These are phyloP conservation scores for Erigeron canadensis DNA, from an alignment of 129 eudicot genomes.

Conservation along the genomic window DNA sequence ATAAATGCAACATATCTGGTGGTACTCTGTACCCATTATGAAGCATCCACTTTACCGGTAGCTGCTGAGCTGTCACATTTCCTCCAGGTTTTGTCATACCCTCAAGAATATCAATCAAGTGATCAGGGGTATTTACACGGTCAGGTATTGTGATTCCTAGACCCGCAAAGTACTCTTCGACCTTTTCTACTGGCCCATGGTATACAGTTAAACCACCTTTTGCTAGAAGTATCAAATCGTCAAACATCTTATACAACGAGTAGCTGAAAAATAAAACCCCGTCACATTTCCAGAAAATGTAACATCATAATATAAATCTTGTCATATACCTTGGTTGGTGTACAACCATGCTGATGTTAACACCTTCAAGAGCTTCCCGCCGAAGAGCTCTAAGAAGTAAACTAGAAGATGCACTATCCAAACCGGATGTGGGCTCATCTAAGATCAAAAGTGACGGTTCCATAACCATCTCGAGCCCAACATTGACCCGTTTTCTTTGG, in stretches of 20 bases:
- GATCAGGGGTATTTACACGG: conserved; percentile 92
- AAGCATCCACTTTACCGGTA: conserved; percentile 96
- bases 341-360: conserved; percentile 46
- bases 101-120: conserved; percentile 82
- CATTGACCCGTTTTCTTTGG: conserved; percentile 42
- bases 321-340: conserved; percentile 38
- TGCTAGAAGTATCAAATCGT: conserved; percentile 92
- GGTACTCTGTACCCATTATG: conserved; percentile 90
- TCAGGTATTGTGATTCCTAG: conserved; percentile 83
- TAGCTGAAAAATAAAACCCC: conserved; percentile 50
- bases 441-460: conserved; percentile 40
- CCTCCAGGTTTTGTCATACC: conserved; percentile 65
- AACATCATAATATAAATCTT: neutral
- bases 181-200: conserved; percentile 86
- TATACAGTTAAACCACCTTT: conserved; percentile 93
- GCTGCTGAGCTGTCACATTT: conserved; percentile 67
- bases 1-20: conserved; percentile 74
- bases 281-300: neutral
- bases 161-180: conserved; percentile 80
- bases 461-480: conserved; percentile 43
- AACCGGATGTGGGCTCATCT: conserved; percentile 45
- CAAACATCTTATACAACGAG: conserved; percentile 88
- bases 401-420: conserved; percentile 70
- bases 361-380: conserved; percentile 42
- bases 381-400: conserved; percentile 53